These are phyloP conservation scores for Fusarium musae DNA, from an alignment of 2,329 filamentous ascomycete species.

Conservation along the genomic window DNA sequence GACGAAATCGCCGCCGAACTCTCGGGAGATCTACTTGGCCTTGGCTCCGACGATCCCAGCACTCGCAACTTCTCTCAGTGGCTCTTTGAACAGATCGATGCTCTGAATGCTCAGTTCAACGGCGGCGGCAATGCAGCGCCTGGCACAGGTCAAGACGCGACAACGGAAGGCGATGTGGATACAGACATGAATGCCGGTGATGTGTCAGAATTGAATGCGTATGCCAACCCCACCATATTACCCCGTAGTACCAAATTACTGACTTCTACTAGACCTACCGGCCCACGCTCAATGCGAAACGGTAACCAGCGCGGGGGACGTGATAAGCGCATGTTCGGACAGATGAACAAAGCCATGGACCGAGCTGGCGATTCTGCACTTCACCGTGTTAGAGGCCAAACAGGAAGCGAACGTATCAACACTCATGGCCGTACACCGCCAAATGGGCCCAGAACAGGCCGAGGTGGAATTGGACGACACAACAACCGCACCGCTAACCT, in stretches of 20 bases:
- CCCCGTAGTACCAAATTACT: conserved; percentile 47
- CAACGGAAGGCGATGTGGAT: conserved; percentile 64
- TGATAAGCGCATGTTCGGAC: conserved; percentile 85
- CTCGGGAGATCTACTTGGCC: conserved; percentile 83
- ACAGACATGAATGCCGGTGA: conserved; percentile 76
- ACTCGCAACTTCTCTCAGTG: conserved; percentile 87
- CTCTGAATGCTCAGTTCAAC: conserved; percentile 72
- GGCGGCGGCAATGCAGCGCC: conserved; percentile 52
- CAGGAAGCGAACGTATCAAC: conserved; percentile 83
- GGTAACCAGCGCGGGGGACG: conserved; percentile 67
- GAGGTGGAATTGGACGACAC: conserved; percentile 60
- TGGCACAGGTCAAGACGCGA: conserved; percentile 51
- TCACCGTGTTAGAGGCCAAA: conserved; percentile 80
- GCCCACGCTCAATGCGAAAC: conserved; percentile 93
- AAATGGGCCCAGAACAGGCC: conserved; percentile 73
- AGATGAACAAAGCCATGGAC: conserved; percentile 86
- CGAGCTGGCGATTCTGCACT: conserved; percentile 78
- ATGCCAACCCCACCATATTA: conserved; percentile 50
- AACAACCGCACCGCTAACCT: conserved; percentile 62
- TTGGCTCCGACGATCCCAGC: conserved; percentile 84
- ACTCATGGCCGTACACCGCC: conserved; percentile 77
- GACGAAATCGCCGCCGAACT: conserved; percentile 90
- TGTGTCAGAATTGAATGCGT: conserved; percentile 66
- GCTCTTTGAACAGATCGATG: conserved; percentile 89
- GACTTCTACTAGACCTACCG: conserved; percentile 78